Base-by-base conservation (phyloP, 1,284 basidiomycete genomes). In the Phaffia rhodozyma region DNA sequence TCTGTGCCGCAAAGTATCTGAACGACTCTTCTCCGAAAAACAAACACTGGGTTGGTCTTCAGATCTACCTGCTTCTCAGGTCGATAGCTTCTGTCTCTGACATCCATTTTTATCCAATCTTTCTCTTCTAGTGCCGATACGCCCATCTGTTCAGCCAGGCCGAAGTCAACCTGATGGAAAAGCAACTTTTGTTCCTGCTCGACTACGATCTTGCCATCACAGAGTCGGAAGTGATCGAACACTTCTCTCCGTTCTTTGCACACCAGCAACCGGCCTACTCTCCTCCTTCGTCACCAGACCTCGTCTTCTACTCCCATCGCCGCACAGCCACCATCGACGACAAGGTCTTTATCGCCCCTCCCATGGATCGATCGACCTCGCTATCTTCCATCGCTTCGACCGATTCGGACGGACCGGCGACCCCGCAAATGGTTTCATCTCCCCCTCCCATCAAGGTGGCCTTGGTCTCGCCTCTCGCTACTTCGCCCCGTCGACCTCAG, bases 11-110 rank as follows among this genome's bases (percentile, higher is more conserved):
- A 70, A 98, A 98, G 78, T 97, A 97, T 77, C 83, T 97, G 72
- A 97, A 98, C 78, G 93, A 97, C 78, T 91, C 89, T 34, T 86
- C 86, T 52, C 89, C 89, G 20, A 97, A 94, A 81, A 97, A 97
- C 80, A 84, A 85, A 76, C 91, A 97, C 79, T 97, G 92, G 92
- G 82, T 84, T 62, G 74, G 74, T 21, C 16, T 54, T 38, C 51
- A 25, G 11, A 34, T 18, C 11, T 1, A 1, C 56, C 23, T 25
- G 4, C 23, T n/a, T 23, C 56, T 53, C 11, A 38, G 11, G 4
- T 49, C 34, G 29, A 56, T 30, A 13, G 16, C 48, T 34, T 34
- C 48, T n/a, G 16, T 21, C 53, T 60, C 55, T 30, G 20, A 49
- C 53, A 21, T 27, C 23, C 23, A 32, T 27, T 63, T 65, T 9